phyloP scores from a whole-genome alignment of 1,284 basidiomycete species.

The Ustilago crameri region DNA sequence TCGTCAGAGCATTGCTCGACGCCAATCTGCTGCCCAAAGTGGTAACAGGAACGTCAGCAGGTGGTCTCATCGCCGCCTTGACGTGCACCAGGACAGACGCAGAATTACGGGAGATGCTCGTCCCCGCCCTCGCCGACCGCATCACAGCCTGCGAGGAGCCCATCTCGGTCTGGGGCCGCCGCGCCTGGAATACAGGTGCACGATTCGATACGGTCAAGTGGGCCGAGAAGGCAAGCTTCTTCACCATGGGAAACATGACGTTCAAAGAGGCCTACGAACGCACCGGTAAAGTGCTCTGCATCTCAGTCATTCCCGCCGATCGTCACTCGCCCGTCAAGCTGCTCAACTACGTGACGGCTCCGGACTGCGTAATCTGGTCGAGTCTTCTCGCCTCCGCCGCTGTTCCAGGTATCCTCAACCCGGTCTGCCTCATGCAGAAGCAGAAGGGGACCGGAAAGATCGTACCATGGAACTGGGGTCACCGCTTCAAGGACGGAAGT shows the following conservation, averaged over 20 bases:
- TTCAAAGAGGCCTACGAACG: slow-evolving; percentile 94
- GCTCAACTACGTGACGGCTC: slow-evolving; percentile 93
- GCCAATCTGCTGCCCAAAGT: slow-evolving; percentile 87
- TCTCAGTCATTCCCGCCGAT: slow-evolving; percentile 93
- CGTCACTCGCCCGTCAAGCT: slow-evolving; percentile 91
- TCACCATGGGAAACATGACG: slow-evolving; percentile 92
- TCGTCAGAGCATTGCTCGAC: slow-evolving; percentile 90
- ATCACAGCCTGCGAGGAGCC: slow-evolving; percentile 91
- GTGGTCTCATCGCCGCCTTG: slow-evolving; percentile 77
- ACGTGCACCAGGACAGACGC: slow-evolving; percentile 89
- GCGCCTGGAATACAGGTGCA: slow-evolving; percentile 89
- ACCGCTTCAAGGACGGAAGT: slow-evolving; percentile 67
- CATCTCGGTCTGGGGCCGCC: slow-evolving; percentile 75
- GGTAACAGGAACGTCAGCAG: slow-evolving; percentile 88
- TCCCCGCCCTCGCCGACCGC: slow-evolving; percentile 75
- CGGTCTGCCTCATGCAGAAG: slow-evolving; percentile 88
- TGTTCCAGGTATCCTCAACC: slow-evolving; percentile 71
- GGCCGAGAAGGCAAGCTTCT: slow-evolving; percentile 82
- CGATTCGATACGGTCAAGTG: slow-evolving; percentile 90
- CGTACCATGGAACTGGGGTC: slow-evolving; percentile 91
- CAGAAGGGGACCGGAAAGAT: slow-evolving; percentile 78
- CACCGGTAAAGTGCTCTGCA: slow-evolving; percentile 88
- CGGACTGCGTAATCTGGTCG: slow-evolving; percentile 78
- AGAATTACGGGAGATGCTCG: slow-evolving; percentile 78
- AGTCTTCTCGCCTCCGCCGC: slow-evolving; percentile 68